Conservation (phyloP, 805 yeast species). For the Candida xiaguanensis region DNA sequence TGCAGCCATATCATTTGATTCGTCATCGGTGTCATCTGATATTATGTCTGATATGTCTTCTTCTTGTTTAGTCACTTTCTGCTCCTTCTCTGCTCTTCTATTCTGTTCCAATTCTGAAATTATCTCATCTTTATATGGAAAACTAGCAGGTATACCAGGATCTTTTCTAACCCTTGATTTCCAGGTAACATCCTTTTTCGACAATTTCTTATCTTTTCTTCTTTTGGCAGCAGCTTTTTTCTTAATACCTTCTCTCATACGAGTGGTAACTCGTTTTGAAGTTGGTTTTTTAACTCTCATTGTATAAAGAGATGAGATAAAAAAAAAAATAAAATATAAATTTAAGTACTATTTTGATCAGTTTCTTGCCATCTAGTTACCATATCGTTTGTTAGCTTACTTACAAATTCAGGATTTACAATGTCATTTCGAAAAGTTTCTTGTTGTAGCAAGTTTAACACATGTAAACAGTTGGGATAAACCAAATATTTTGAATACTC, state of each 20-base stretch:
- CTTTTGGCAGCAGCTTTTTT: constrained; percentile 92
- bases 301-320: not conserved
- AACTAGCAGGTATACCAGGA: constrained; percentile 91
- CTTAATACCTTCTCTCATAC: constrained; percentile 93
- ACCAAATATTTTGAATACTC: constrained; percentile 67
- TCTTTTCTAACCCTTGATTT: constrained; percentile 78
- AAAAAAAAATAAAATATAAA: constrained; percentile 1
- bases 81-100: constrained; percentile 54
- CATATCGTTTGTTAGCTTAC: constrained; percentile 69
- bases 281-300: constrained; percentile 61
- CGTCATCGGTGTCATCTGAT: constrained; percentile 31
- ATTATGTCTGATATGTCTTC: constrained; percentile 40
- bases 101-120: constrained; percentile 66
- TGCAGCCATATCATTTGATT: constrained; percentile 54
- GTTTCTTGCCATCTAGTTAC: constrained; percentile 61
- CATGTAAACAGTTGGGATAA: constrained; percentile 85
- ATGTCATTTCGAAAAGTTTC: constrained; percentile 54
- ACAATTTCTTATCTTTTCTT: constrained; percentile 73
- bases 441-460: constrained; percentile 59
- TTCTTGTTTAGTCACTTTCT: constrained; percentile 49
- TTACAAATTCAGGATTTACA: constrained; percentile 53
- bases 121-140: constrained; percentile 89
- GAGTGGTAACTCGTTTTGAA: constrained; percentile 86
- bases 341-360: constrained; percentile 9
- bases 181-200: constrained; percentile 95